Percentiles rank a stretch among this genome's conserved stretches.
Conservation (phyloP, 768 basidiomycete species). For the Tylopilus vinaceipallidus region DNA sequence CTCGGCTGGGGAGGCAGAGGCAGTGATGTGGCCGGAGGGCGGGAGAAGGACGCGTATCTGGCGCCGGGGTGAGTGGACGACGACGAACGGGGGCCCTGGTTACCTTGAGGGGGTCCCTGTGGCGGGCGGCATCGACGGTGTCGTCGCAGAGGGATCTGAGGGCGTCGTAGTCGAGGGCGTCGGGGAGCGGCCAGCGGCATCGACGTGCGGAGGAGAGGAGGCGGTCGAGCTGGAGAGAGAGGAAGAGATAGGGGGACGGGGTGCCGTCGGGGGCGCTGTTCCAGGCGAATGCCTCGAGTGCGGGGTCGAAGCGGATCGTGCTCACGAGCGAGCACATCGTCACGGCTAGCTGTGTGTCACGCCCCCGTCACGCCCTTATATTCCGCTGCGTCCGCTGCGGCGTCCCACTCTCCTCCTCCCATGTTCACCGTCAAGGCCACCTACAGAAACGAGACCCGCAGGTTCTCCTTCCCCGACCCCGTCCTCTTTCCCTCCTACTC, state of each 20-base stretch:
- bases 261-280: constrained; percentile 52
- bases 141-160: constrained; percentile 47
- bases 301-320: constrained; percentile 58
- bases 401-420: constrained; percentile 23
- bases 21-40: constrained; percentile 38
- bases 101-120: constrained; percentile 26
- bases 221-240: constrained; percentile 60
- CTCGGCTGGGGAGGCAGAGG: constrained; percentile 32
- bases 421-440: constrained; percentile 84
- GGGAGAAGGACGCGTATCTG: constrained; percentile 56
- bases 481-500: constrained; percentile 60
- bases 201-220: constrained; percentile 46
- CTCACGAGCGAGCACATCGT: constrained; percentile 40
- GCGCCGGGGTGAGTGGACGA: not conserved
- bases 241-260: constrained; percentile 60
- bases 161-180: constrained; percentile 34
- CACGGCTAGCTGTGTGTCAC: constrained; percentile 5
- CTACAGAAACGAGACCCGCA: constrained; percentile 67
- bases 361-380: constrained; percentile 24
- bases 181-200: constrained; percentile 49
- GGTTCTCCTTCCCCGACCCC: constrained; percentile 53
- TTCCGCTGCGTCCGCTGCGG: constrained; percentile 19
- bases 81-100: not conserved
- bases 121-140: constrained; percentile 35
- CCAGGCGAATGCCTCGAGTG: constrained; percentile 47